phyloP scores from a whole-genome alignment of 2,329 filamentous ascomycete genomes.

The Verticillium dahliae region DNA sequence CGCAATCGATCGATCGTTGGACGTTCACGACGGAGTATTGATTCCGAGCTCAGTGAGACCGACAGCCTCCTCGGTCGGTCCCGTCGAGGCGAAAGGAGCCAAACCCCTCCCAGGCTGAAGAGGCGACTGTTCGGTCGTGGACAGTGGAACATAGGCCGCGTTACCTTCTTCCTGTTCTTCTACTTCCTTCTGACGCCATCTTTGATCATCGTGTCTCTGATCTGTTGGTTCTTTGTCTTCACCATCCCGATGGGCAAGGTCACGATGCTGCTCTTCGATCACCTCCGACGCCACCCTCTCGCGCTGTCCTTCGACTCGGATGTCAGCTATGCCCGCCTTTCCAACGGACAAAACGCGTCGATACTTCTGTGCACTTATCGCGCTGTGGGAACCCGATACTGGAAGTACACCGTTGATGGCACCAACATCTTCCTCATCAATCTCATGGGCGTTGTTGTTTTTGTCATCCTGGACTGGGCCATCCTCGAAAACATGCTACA shows the following conservation, averaged over 20 bases:
- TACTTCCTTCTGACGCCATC: constrained; percentile 86
- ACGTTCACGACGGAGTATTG: constrained; percentile 78
- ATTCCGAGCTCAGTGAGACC: constrained; percentile 76
- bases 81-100: constrained; percentile 41
- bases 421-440: constrained; percentile 99
- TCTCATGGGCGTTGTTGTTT: constrained; percentile 84
- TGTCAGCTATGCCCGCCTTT: constrained; percentile 63
- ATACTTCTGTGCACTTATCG: constrained; percentile 96
- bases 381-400: constrained; percentile 89
- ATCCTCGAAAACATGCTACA: constrained; percentile 65
- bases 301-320: constrained; percentile 92
- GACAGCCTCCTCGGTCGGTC: constrained; percentile 74
- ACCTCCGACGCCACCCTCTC: constrained; percentile 85
- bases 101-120: constrained; percentile 48
- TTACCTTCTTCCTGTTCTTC: constrained; percentile 95
- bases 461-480: constrained; percentile 90
- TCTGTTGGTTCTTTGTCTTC: constrained; percentile 97
- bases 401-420: constrained; percentile 98
- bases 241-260: constrained; percentile 98
- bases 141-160: constrained; percentile 88
- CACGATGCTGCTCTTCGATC: constrained; percentile 81
- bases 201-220: constrained; percentile 74
- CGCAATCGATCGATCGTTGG: constrained; percentile 75
- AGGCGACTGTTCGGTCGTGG: constrained; percentile 88
- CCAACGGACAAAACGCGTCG: constrained; percentile 68